Evolutionary conservation across 768 basidiomycete genomes (phyloP), one percentile per base, ranked within the genome.

Genomic region (Hortiboletus campestris): DNA sequence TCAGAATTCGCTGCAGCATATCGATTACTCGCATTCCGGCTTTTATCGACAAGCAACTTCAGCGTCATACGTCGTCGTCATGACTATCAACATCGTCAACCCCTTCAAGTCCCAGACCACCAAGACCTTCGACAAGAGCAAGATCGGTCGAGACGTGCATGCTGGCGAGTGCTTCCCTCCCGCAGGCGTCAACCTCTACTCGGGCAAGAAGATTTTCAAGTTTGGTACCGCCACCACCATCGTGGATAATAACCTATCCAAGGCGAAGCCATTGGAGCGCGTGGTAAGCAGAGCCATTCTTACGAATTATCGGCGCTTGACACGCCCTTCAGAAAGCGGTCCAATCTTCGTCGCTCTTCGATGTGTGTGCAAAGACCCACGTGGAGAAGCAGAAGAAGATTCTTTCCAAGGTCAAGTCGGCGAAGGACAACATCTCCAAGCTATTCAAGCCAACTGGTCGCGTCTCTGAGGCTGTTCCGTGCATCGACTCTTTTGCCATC

Each of bases 341-440:
- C 6, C 59, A 44, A 4, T 38, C 46, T 6, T 32, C 49, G 20
- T 49, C 47, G 29, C 22, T 29, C 20, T 32, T 48, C 35, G 10
- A 45, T 12, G 28, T 5, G 31, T 16, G 46, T 43, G 17, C 25
- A 2, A 41, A 50, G 40, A 28, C 41, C 31, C 53, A n/a, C 7
- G 29, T 16, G 13, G 34, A 49, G 22, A 59, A 48, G 46, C 51
- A 61, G 35, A 58, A 39, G 31, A 53, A 35, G 45, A 35, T 60
- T 35, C 7, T 62, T 28, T 54, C 43, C 39, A 65, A 46, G 40
- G 44, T 62, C 42, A 54, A 47, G 42, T 55, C 29, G 1, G 57
- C 51, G 41, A 66, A 57, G 56, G 50, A 42, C 28, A 58, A 17
- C 35, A 52, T 66, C 20, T 14, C 36, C 41, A 63, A 50, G 46